Conservation (phyloP, 2,329 filamentous ascomycete species). For the Nemania diffusa region DNA sequence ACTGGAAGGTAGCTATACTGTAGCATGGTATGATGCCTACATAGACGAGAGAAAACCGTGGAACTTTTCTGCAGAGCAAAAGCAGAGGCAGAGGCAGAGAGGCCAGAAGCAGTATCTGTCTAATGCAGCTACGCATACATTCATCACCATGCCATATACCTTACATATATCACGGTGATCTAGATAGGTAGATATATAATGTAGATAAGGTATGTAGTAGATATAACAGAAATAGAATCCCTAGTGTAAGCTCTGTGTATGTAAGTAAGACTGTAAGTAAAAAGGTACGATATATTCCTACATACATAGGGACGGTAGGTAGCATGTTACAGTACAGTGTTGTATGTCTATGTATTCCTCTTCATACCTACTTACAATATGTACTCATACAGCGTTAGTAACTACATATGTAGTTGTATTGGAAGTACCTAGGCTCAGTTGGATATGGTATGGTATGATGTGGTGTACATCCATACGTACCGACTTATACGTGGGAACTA, state of each 20-base stretch:
- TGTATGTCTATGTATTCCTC: too few species aligned
- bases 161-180: neutral
- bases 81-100: conserved; percentile 11
- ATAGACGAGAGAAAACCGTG: conserved; percentile 1
- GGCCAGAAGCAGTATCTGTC: neutral
- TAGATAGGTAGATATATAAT: neutral
- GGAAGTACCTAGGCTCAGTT: too few species aligned
- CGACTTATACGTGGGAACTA: conserved; percentile 23
- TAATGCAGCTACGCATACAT: neutral
- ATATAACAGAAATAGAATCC: neutral
- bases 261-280: too few species aligned
- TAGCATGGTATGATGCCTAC: conserved; percentile 7
- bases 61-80: conserved; percentile 20
- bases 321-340: too few species aligned
- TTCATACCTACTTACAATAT: neutral
- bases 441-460: conserved; percentile 9
- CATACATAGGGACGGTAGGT: too few species aligned
- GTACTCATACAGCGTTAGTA: neutral
- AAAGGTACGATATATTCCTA: neutral
- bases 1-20: neutral
- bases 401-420: too few species aligned
- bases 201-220: neutral
- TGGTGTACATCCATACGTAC: conserved; percentile 13
- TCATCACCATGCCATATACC: too few species aligned
- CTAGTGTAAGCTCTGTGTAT: neutral